A percentile compares a stretch with the other conserved stretches of the same genome.
These are phyloP conservation scores for Cyberlindnera mississippiensis DNA, from an alignment of 805 yeast species.

Conservation along the genomic window DNA sequence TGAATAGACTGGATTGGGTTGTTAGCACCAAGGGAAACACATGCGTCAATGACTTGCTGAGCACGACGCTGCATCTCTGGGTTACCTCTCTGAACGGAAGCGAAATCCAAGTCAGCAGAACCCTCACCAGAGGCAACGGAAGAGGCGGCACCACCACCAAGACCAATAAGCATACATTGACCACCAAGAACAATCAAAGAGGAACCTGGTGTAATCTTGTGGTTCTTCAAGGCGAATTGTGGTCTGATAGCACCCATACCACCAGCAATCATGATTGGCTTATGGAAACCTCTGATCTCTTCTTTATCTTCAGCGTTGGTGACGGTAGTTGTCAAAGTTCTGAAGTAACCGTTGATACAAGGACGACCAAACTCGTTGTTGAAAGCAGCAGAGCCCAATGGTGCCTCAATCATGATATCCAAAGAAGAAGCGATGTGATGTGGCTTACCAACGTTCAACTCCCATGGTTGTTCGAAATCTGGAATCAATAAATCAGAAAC, in stretches of 20 bases:
- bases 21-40: conserved; percentile 72
- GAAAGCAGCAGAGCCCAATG: conserved; percentile 96
- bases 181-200: conserved; percentile 94
- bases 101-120: conserved; percentile 93
- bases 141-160: conserved; percentile 99
- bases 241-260: conserved; percentile 98
- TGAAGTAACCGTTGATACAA: conserved; percentile 91
- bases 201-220: conserved; percentile 87
- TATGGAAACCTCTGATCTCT: conserved; percentile 94
- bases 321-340: conserved; percentile 86
- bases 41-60: conserved; percentile 94
- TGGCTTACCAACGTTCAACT: conserved; percentile 81
- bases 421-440: conserved; percentile 87
- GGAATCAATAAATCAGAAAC: conserved; percentile 92
- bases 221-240: conserved; percentile 81
- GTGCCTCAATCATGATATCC: conserved; percentile 96
- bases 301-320: conserved; percentile 53
- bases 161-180: conserved; percentile 94
- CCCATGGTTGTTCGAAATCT: conserved; percentile 90
- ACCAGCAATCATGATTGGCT: conserved; percentile 99
- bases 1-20: conserved; percentile 93
- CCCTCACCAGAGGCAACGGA: conserved; percentile 95
- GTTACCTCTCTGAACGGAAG: conserved; percentile 98
- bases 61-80: conserved; percentile 99
- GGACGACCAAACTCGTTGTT: conserved; percentile 99